Evolutionary conservation across 768 basidiomycete species (phyloP).

Genomic region (Ephemerocybe angulata): DNA sequence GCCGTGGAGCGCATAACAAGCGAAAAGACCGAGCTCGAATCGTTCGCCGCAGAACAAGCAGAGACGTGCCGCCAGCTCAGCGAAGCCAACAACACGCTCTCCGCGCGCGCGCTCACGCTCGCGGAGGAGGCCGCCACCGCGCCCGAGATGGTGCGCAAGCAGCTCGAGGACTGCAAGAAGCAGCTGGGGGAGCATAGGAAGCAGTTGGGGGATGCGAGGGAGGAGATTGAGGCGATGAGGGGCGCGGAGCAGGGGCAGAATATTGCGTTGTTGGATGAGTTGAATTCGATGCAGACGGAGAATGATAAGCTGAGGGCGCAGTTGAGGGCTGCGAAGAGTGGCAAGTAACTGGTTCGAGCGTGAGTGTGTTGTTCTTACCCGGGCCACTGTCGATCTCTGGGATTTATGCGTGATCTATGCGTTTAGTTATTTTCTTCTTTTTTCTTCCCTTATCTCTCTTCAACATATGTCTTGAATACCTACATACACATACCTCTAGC

Average conservation of each 20-base stretch:
- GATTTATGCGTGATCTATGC: no score
- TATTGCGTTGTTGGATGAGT: constrained; percentile 82
- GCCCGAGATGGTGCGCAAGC: constrained; percentile 54
- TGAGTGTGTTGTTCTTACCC: no score
- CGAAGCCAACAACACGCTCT: constrained; percentile 76
- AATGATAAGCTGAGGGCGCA: constrained; percentile 70
- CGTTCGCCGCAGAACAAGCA: constrained; percentile 64
- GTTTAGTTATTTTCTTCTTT: no score
- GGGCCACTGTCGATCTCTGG: no score
- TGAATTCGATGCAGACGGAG: constrained; percentile 79
- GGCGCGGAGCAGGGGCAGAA: constrained; percentile 76
- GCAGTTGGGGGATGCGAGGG: constrained; percentile 62
- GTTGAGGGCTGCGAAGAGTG: constrained; percentile 51
- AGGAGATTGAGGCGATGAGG: constrained; percentile 65
- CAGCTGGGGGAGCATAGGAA: constrained; percentile 48
- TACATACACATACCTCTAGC: no score
- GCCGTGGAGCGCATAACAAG: constrained; percentile 53
- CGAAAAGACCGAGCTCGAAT: constrained; percentile 72
- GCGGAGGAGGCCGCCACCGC: constrained; percentile 64
- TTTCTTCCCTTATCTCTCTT: no score
- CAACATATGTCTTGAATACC: no score
- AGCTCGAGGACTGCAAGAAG: constrained; percentile 43
- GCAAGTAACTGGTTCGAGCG: background rate
- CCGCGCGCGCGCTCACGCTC: constrained; percentile 64
- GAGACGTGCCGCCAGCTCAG: constrained; percentile 70